phyloP scores from a whole-genome alignment of 148 eudicot genomes.

The Chenopodium album region DNA sequence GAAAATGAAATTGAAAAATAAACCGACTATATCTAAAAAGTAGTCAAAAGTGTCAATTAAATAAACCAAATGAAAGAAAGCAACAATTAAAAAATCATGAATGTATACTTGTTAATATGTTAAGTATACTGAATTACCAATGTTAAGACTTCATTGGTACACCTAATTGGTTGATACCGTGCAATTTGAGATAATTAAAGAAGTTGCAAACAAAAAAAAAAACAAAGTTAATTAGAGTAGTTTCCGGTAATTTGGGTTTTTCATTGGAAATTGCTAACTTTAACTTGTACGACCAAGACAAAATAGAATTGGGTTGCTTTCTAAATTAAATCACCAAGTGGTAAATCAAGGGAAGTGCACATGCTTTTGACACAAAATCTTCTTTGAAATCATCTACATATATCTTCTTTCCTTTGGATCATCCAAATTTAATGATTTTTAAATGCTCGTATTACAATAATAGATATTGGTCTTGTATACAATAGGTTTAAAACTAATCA shows the following conservation, averaged over 20 bases:
- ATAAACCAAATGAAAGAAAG: not conserved
- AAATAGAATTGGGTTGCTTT: not conserved
- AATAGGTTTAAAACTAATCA: too few relatives aligned
- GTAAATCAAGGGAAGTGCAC: not conserved
- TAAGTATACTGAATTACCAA: not conserved
- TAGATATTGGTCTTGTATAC: too few relatives aligned
- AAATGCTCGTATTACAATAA: too few relatives aligned
- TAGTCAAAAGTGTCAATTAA: not conserved
- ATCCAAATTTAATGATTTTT: too few relatives aligned
- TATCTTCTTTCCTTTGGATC: too few relatives aligned
- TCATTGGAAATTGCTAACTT: too few relatives aligned
- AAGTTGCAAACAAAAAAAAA: too few relatives aligned
- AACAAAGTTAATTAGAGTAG: not conserved
- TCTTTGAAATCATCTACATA: not conserved
- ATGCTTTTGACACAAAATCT: not conserved
- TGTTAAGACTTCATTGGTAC: slow-evolving; percentile 10
- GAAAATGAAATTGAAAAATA: too few relatives aligned
- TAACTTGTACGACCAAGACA: not conserved
- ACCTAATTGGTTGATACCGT: not conserved
- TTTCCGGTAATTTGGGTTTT: not conserved
- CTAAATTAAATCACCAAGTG: not conserved
- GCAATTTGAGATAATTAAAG: not conserved
- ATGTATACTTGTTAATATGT: not conserved
- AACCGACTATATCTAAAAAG: slow-evolving; percentile 2
- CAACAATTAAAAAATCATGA: not conserved